Evolutionary conservation across 169 alveolate genomes (phyloP).

Genomic region (Cryptosporidium viatorum): DNA sequence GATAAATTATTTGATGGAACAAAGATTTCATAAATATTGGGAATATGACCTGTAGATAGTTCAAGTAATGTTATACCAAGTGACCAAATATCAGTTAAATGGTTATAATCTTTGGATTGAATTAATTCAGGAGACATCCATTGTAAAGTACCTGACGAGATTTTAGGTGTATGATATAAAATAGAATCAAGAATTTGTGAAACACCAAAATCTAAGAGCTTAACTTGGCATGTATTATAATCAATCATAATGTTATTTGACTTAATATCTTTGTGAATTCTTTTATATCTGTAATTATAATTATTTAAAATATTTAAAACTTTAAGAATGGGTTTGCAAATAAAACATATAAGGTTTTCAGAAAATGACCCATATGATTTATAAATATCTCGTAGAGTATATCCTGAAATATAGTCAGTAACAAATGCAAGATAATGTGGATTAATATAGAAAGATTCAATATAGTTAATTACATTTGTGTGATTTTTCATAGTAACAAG

Average conservation of each 20-base stretch:
- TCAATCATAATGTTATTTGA: conserved; percentile 67
- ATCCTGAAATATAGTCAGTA: conserved; percentile 67
- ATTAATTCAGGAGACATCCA: conserved; percentile 73
- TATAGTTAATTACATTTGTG: conserved; percentile 15
- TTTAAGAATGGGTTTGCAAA: conserved; percentile 13
- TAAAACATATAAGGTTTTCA: conserved; percentile 32
- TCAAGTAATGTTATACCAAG: conserved; percentile 58
- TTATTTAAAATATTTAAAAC: neutral
- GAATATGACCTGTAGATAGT: conserved; percentile 47
- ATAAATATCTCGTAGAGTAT: conserved; percentile 59
- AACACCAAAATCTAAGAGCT: conserved; percentile 69
- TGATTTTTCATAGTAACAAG: conserved; percentile 13
- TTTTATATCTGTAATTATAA: conserved; percentile 49
- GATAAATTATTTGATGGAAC: neutral
- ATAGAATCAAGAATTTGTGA: conserved; percentile 58
- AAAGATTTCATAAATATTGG: conserved; percentile 31
- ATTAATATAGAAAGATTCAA: conserved; percentile 52
- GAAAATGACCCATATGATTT: conserved; percentile 74
- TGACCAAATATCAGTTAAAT: conserved; percentile 63
- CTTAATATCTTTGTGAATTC: conserved; percentile 62
- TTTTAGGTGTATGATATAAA: conserved; percentile 40
- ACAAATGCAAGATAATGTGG: conserved; percentile 66
- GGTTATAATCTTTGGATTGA: conserved; percentile 22
- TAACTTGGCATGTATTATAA: conserved; percentile 34
- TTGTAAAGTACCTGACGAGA: conserved; percentile 61